A percentile compares a stretch with the other conserved stretches of the same genome.
These are phyloP conservation scores for Tuber calosporum DNA, from an alignment of 495 filamentous ascomycete genomes.

Conservation along the genomic window DNA sequence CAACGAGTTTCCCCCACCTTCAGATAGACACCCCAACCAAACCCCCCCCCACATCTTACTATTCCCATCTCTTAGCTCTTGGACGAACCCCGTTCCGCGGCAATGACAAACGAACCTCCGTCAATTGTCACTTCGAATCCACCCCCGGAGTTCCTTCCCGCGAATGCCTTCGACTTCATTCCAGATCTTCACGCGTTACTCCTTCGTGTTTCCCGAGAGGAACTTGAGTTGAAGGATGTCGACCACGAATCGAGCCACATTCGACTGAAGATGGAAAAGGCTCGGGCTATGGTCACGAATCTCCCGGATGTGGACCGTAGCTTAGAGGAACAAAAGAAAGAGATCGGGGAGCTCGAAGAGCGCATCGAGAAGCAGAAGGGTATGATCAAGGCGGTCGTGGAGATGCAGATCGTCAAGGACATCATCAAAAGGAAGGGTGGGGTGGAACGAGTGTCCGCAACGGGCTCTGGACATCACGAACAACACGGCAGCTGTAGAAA, in stretches of 20 bases:
- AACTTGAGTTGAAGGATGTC: constrained; percentile 69
- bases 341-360: constrained; percentile 69
- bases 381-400: constrained; percentile 47
- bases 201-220: constrained; percentile 51
- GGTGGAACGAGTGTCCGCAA: constrained; percentile 4
- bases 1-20: constrained; percentile 7
- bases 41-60: constrained; percentile 18
- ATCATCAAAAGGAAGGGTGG: constrained; percentile 22
- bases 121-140: constrained; percentile 30
- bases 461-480: not conserved
- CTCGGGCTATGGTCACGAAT: constrained; percentile 57
- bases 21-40: constrained; percentile 16
- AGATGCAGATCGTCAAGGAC: constrained; percentile 39
- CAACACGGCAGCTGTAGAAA: not conserved
- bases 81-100: not conserved
- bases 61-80: not conserved
- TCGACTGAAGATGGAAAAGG: constrained; percentile 72
- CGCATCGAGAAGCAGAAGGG: constrained; percentile 54
- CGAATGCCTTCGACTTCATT: constrained; percentile 72
- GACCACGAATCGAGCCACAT: constrained; percentile 64
- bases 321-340: constrained; percentile 69
- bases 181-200: constrained; percentile 74
- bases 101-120: constrained; percentile 27
- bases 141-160: constrained; percentile 49
- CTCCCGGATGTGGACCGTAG: constrained; percentile 68